A percentile compares a stretch with the other conserved stretches of the same genome.
Evolutionary conservation across 352 stramenopile species (phyloP).

Genomic region (Pythium biforme): DNA sequence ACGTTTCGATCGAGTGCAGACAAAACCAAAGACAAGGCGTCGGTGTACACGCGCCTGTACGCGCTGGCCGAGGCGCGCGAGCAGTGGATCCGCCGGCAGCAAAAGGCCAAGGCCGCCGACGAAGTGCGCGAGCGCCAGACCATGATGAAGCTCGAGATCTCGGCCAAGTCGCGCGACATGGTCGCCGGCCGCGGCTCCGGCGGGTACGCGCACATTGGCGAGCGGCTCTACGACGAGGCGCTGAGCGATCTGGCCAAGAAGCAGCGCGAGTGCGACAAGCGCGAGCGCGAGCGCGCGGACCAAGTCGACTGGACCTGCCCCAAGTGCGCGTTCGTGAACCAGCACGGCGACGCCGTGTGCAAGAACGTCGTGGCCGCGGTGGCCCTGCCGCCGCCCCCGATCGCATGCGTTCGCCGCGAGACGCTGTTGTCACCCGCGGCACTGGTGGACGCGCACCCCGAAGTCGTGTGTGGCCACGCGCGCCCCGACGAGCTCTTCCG

Average conservation of each 20-base stretch:
- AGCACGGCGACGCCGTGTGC: slow-evolving; percentile 50
- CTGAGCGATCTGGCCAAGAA: slow-evolving; percentile 67
- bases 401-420: slow-evolving; percentile 10
- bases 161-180: slow-evolving; percentile 58
- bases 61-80: slow-evolving; percentile 65
- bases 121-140: slow-evolving; percentile 41
- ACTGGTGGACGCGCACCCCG: slow-evolving; percentile 11
- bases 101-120: slow-evolving; percentile 66
- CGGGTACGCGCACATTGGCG: slow-evolving; percentile 63
- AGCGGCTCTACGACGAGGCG: slow-evolving; percentile 73
- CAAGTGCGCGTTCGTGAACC: slow-evolving; percentile 71
- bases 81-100: slow-evolving; percentile 71
- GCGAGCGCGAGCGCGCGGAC: slow-evolving; percentile 39
- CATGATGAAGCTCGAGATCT: slow-evolving; percentile 48
- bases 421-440: neutral
- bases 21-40: slow-evolving; percentile 40
- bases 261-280: slow-evolving; percentile 43
- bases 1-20: slow-evolving; percentile 6
- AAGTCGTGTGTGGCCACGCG: slow-evolving; percentile 49
- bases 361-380: slow-evolving; percentile 45
- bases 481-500: slow-evolving; percentile 68
- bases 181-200: slow-evolving; percentile 50
- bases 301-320: slow-evolving; percentile 78
- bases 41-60: slow-evolving; percentile 66
- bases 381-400: neutral